Percentiles rank a stretch among this genome's conserved stretches.
phyloP scores from a whole-genome alignment of 352 stramenopile species.

The Pythium folliculosum region DNA sequence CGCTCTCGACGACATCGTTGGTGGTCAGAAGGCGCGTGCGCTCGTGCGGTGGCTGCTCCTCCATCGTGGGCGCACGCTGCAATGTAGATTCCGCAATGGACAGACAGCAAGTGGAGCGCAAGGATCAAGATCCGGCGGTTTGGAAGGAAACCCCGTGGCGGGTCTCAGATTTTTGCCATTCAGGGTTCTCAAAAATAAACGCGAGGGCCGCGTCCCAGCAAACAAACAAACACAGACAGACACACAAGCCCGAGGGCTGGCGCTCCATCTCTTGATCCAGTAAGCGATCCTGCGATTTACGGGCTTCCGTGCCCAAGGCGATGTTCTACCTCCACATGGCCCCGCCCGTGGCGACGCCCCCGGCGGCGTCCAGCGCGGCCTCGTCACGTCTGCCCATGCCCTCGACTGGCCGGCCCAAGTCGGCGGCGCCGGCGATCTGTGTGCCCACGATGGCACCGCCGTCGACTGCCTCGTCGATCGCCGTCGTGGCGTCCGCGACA shows the following conservation, averaged over 20 bases:
- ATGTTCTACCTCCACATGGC: conserved; percentile 29
- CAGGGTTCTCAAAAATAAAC: conserved; percentile 13
- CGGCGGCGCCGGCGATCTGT: conserved; percentile 16
- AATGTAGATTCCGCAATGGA: not conserved
- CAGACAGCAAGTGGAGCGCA: not conserved
- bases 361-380: not conserved
- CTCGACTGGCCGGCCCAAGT: conserved; percentile 14
- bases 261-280: not conserved
- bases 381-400: not conserved
- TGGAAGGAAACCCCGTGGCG: not conserved
- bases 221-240: no score
- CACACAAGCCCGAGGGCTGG: not conserved
- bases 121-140: not conserved
- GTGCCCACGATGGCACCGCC: conserved; percentile 3
- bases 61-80: not conserved
- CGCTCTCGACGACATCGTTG: conserved; percentile 3
- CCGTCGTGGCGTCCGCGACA: not conserved
- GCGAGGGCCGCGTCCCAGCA: not conserved
- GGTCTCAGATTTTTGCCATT: not conserved
- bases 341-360: conserved; percentile 3
- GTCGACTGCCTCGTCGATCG: not conserved
- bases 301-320: no score
- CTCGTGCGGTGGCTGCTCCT: not conserved
- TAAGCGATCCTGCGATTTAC: not conserved
- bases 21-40: not conserved